Evolutionary conservation across 495 filamentous ascomycete genomes (phyloP).

Genomic region (Penicillium taxi): DNA sequence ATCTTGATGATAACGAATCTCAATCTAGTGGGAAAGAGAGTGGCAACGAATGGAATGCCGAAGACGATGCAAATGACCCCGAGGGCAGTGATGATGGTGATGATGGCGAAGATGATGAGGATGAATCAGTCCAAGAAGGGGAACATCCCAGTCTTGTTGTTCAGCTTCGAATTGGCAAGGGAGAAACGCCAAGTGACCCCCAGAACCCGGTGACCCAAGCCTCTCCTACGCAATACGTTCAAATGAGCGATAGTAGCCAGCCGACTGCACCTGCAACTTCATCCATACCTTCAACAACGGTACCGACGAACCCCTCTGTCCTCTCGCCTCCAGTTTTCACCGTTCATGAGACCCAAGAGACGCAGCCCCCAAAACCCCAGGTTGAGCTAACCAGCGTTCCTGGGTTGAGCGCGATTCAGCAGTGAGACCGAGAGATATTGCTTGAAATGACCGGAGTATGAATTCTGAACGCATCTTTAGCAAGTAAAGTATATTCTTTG

Average conservation of each 20-base stretch:
- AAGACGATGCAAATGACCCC: constrained; percentile 61
- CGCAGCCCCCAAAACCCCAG: not conserved
- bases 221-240: constrained; percentile 12
- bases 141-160: constrained; percentile 55
- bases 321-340: not conserved
- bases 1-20: constrained; percentile 58
- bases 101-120: constrained; percentile 50
- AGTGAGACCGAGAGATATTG: too few species aligned
- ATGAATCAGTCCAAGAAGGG: constrained; percentile 49
- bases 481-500: too few species aligned
- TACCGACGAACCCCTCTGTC: not conserved
- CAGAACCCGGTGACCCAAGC: constrained; percentile 15
- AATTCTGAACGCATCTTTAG: too few species aligned
- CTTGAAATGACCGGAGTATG: too few species aligned
- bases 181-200: constrained; percentile 14
- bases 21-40: constrained; percentile 50
- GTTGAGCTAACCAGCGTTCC: not conserved
- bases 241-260: constrained; percentile 8
- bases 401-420: too few species aligned
- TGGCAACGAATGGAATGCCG: constrained; percentile 58
- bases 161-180: constrained; percentile 49
- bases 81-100: constrained; percentile 61
- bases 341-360: too few species aligned
- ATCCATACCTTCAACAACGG: not conserved
- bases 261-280: not conserved